phyloP scores from a whole-genome alignment of 2,329 filamentous ascomycete species.

The Trichoderma koningii region DNA sequence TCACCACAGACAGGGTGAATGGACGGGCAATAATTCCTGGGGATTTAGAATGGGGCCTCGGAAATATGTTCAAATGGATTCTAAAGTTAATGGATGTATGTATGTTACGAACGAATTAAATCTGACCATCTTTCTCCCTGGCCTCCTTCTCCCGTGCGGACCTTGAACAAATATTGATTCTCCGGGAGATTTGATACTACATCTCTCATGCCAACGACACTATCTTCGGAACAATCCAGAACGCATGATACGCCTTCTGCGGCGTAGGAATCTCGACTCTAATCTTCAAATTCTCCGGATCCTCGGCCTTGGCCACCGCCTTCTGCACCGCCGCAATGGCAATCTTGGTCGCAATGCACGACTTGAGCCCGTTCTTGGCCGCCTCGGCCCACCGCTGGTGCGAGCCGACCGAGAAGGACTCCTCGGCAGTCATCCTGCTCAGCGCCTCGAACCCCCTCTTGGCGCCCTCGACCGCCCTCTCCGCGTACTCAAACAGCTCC shows the following conservation, averaged over 20 bases:
- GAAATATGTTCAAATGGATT: neutral
- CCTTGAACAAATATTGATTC: neutral
- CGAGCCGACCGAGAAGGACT: constrained; percentile 58
- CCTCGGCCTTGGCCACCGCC: constrained; percentile 46
- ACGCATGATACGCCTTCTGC: constrained; percentile 61
- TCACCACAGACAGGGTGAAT: constrained; percentile 4
- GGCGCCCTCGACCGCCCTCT: constrained; percentile 50
- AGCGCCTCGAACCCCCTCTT: constrained; percentile 60
- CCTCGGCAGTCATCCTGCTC: constrained; percentile 52
- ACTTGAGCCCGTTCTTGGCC: constrained; percentile 62
- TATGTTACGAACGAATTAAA: constrained; percentile 15
- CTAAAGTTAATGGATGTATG: constrained; percentile 5
- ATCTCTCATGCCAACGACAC: constrained; percentile 26
- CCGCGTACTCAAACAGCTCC: constrained; percentile 50
- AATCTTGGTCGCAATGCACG: constrained; percentile 71
- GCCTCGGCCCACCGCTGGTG: constrained; percentile 64
- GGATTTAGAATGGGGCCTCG: constrained; percentile 7
- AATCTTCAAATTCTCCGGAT: constrained; percentile 42
- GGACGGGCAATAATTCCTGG: constrained; percentile 1
- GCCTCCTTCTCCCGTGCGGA: neutral
- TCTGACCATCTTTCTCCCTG: neutral
- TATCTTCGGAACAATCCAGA: constrained; percentile 64
- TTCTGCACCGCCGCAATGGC: constrained; percentile 63
- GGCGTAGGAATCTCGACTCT: constrained; percentile 55
- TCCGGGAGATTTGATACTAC: neutral